Evolutionary conservation across 2,329 filamentous ascomycete species (phyloP).

Genomic region (Acephala macrosclerotiorum): DNA sequence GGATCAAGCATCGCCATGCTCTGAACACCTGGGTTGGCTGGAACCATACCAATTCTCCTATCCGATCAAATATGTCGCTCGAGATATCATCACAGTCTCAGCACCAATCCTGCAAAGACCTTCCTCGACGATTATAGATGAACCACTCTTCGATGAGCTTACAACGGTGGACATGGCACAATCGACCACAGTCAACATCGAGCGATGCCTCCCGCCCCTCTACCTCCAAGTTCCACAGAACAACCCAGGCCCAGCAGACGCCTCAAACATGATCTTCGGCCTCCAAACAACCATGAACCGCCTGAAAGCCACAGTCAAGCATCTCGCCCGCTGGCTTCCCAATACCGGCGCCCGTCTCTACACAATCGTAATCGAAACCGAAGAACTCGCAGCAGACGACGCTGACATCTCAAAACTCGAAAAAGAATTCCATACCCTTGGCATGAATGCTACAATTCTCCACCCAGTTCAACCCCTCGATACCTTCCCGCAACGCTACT

Average conservation of each 20-base stretch:
- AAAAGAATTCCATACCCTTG: constrained; percentile 34
- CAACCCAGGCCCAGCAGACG: constrained; percentile 47
- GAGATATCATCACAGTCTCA: constrained; percentile 38
- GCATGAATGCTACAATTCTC: constrained; percentile 40
- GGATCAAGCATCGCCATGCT: constrained; percentile 26
- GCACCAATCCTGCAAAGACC: constrained; percentile 29
- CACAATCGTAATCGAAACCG: constrained; percentile 42
- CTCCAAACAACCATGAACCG: constrained; percentile 42
- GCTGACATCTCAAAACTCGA: constrained; percentile 38
- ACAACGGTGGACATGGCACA: constrained; percentile 32
- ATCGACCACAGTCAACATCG: constrained; percentile 28
- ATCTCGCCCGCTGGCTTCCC: constrained; percentile 43
- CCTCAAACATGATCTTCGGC: constrained; percentile 60
- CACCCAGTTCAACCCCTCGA: constrained; percentile 37
- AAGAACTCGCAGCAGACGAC: constrained; percentile 36
- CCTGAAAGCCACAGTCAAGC: constrained; percentile 41
- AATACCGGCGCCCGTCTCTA: constrained; percentile 40
- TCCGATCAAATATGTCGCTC: constrained; percentile 40
- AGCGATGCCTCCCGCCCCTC: constrained; percentile 37
- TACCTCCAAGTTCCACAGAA: constrained; percentile 37
- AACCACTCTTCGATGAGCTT: constrained; percentile 39
- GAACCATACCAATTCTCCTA: constrained; percentile 40
- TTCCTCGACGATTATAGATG: constrained; percentile 36
- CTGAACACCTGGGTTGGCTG: constrained; percentile 39
- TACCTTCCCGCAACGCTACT: constrained; percentile 49